phyloP scores from a whole-genome alignment of 495 filamentous ascomycete genomes.

The Chaetomidium leptoderma region DNA sequence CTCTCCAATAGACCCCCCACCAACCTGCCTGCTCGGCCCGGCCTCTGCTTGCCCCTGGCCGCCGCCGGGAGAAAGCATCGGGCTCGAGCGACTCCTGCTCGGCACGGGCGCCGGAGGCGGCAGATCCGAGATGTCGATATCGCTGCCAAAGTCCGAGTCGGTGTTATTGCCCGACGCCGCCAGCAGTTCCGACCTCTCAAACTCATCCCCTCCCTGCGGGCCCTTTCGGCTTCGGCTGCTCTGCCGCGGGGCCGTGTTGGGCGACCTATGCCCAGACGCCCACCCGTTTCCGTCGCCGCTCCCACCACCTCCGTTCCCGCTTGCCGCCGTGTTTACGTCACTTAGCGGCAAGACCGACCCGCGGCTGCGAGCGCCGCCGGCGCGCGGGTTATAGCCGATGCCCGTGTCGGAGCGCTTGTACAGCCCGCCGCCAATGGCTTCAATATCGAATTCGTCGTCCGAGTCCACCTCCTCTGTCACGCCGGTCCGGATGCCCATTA shows the following conservation, averaged over 20 bases:
- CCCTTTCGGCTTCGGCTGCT: slow-evolving; percentile 47
- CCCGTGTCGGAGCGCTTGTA: slow-evolving; percentile 67
- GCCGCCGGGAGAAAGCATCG: slow-evolving; percentile 39
- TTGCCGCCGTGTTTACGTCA: slow-evolving; percentile 37
- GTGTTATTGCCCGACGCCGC: slow-evolving; percentile 54
- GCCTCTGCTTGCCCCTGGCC: slow-evolving; percentile 1
- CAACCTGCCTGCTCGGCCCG: background rate
- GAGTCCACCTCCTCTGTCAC: slow-evolving; percentile 95
- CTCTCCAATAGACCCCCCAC: slow-evolving; percentile 4
- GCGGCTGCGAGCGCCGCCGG: slow-evolving; percentile 36
- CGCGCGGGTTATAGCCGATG: slow-evolving; percentile 69
- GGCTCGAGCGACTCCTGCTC: slow-evolving; percentile 51
- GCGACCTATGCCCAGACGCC: slow-evolving; percentile 51
- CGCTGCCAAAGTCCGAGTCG: slow-evolving; percentile 59
- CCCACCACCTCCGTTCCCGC: slow-evolving; percentile 23
- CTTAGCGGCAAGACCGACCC: slow-evolving; percentile 54
- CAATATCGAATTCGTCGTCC: slow-evolving; percentile 98
- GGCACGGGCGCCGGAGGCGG: slow-evolving; percentile 51
- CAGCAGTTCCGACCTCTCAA: slow-evolving; percentile 64
- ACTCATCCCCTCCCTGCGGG: slow-evolving; percentile 36
- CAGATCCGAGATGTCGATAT: slow-evolving; percentile 61
- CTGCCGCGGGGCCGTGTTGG: slow-evolving; percentile 37
- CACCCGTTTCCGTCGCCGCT: slow-evolving; percentile 39
- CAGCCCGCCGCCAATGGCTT: slow-evolving; percentile 70
- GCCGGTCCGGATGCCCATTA: slow-evolving; percentile 86